Base-by-base conservation (phyloP, 2,329 filamentous ascomycete species). In the Plectosphaerella cucumerina region DNA sequence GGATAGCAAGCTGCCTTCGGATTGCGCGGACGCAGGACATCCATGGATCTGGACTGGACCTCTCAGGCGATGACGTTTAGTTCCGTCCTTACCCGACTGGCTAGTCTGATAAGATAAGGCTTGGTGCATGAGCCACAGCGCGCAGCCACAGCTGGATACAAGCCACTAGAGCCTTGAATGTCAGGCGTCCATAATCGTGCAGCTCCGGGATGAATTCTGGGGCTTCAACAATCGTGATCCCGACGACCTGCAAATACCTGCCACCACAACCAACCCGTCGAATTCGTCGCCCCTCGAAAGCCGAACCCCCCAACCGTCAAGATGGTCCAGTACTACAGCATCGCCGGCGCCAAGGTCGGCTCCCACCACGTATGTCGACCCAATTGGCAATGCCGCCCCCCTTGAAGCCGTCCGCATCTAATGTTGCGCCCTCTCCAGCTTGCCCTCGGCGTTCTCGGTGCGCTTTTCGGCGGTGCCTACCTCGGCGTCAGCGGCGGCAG, bases 281-380 rank as follows among this genome's bases (percentile, higher is more conserved):
- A 61, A 57, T 59, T 58, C 59, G 26, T 56, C 60, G 60, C 55
- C 55, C 55, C 58, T 55, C 53, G 54, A 49, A 53, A 53, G 55
- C 54, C 50, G 50, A 51, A 52, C 52, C 58, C 50, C 60, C 57
- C 58, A 43, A 61, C 62, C 64, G 62, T 59, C 70, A 74, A 66
- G 52, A 77, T 77, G 74, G 72, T 73, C 59, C 64, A 68, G 58
- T 70, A 67, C 60, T 84, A 84, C 73, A 75, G 66, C 59, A 71
- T 84, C 62, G 70, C 80, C 67, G 81, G 81, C 71, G 75, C 73
- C 65, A 75, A 82, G 68, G 68, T 84, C 67, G 81, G 73, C 71
- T 81, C 80, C 56, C 81, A 84, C 73, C 75, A 81, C 70, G 81
- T 84, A 62, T 65, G 81, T 76, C 50, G 33, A 53, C 42, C 54